Evolutionary conservation across 2,329 filamentous ascomycete genomes (phyloP), one percentile per base, ranked within the genome.

Genomic region (Dactylonectria macrodidyma): DNA sequence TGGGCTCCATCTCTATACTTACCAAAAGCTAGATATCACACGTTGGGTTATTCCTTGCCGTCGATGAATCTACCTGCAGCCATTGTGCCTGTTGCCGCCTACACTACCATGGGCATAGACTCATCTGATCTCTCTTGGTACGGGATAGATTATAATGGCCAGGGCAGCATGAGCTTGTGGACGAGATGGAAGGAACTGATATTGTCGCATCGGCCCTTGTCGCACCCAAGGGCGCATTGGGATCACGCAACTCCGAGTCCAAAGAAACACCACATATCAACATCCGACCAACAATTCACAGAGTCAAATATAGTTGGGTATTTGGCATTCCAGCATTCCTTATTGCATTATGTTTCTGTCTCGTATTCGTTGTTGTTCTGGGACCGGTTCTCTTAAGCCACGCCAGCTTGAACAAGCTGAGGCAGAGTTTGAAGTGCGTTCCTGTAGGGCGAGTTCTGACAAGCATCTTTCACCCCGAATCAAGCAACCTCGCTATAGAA

Each of bases 301-400:
- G 61, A 9, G 60, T 75, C 57, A 73, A 71, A 44, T 75, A 73
- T 60, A 66, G 56, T 7, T 73, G 66, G 61, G 54, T 34, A 5
- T 75, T 73, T 59, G 71, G 67, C 5, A 73, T 75, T 9, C 73
- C 73, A 0, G 73, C 71, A 5, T 70, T 69, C 36, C 52, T 75
- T 5, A 56, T 73, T 12, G 41, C 59, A 1, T 30, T 69, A 6
- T 38, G 44, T 34, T 61, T 73, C 48, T 34, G 44, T 24, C 33
- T 68, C 3, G 58, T 72, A 16, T 58, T 63, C 8, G 33, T 69
- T 5, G 55, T 50, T 2, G 60, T 71, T n/a, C 26, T 66, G 16
- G 57, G 56, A 11, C 65, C 66, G 1, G 38, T 67, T 19, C 54
- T 66, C 10, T 46, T 65, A 1, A 65, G 70, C 19, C 65, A 60